Percentiles rank a stretch among this genome's conserved stretches.
phyloP scores from a whole-genome alignment of 805 yeast genomes.

The Hanseniaspora nectarophila region DNA sequence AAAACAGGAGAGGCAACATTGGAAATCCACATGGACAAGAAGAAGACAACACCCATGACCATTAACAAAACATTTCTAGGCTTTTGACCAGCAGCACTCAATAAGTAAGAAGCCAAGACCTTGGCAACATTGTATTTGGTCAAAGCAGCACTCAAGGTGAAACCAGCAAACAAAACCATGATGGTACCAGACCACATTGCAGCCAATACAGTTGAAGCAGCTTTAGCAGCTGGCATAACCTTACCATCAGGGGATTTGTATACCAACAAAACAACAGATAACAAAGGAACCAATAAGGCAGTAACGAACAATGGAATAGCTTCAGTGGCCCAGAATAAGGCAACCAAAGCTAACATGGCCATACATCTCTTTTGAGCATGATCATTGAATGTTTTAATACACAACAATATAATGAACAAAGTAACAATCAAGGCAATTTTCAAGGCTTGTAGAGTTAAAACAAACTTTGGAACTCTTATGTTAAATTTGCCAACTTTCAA shows the following conservation, averaged over 20 bases:
- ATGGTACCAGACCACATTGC: constrained; percentile 94
- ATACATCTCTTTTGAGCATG: constrained; percentile 50
- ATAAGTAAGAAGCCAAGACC: constrained; percentile 71
- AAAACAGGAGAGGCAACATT: constrained; percentile 95
- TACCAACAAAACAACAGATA: constrained; percentile 61
- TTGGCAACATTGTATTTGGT: constrained; percentile 84
- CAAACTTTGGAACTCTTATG: constrained; percentile 36
- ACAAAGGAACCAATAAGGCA: constrained; percentile 67
- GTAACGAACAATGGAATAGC: constrained; percentile 90
- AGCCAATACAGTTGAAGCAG: constrained; percentile 55
- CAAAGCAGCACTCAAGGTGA: constrained; percentile 84
- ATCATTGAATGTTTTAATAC: constrained; percentile 52
- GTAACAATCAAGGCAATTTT: constrained; percentile 39
- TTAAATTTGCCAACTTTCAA: constrained; percentile 26
- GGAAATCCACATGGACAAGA: constrained; percentile 88
- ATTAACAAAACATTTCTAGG: constrained; percentile 67
- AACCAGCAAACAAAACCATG: constrained; percentile 80
- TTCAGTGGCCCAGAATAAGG: constrained; percentile 90
- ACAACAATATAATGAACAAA: constrained; percentile 43
- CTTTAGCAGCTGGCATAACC: constrained; percentile 53
- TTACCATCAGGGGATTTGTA: constrained; percentile 41
- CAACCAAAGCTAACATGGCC: constrained; percentile 49
- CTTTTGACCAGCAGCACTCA: constrained; percentile 67
- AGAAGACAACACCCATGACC: constrained; percentile 73
- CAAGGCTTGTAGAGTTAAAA: constrained; percentile 37